phyloP scores from a whole-genome alignment of 495 filamentous ascomycete species.

The Aspergillus bertholletiae region DNA sequence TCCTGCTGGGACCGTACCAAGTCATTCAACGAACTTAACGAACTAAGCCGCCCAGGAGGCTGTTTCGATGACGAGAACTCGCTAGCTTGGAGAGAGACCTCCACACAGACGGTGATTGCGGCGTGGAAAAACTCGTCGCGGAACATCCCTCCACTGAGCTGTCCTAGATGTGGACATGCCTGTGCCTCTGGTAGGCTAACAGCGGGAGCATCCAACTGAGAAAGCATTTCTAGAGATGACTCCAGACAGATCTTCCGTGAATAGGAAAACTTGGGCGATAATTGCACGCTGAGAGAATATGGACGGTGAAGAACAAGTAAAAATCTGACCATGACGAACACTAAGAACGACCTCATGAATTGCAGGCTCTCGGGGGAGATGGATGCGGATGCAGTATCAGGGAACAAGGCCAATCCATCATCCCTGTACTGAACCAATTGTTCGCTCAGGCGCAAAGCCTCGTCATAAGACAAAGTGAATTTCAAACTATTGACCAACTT shows the following conservation, averaged over 20 bases:
- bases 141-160: conserved; percentile 35
- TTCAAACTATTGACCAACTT: conserved; percentile 47
- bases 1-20: conserved; percentile 36
- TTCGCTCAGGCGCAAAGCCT: conserved; percentile 44
- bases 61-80: conserved; percentile 15
- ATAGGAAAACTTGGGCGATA: conserved; percentile 51
- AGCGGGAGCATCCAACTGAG: conserved; percentile 32
- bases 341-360: conserved; percentile 33
- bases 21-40: conserved; percentile 24
- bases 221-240: conserved; percentile 45
- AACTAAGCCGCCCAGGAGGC: conserved; percentile 6
- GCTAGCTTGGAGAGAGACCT: conserved; percentile 31
- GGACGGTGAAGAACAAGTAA: conserved; percentile 51
- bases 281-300: conserved; percentile 46
- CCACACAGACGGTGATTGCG: conserved; percentile 34
- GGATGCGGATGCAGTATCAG: conserved; percentile 21
- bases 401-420: conserved; percentile 21
- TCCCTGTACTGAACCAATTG: conserved; percentile 37
- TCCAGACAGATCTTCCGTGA: conserved; percentile 55
- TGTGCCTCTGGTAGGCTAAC: conserved; percentile 8
- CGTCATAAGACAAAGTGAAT: conserved; percentile 47
- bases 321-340: conserved; percentile 49
- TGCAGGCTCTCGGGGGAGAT: conserved; percentile 23
- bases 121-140: conserved; percentile 39
- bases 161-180: conserved; percentile 28